Percentiles rank a stretch among this genome's conserved stretches.
Conservation (phyloP, 768 basidiomycete species). For the Cystofilobasidium ferigula region DNA sequence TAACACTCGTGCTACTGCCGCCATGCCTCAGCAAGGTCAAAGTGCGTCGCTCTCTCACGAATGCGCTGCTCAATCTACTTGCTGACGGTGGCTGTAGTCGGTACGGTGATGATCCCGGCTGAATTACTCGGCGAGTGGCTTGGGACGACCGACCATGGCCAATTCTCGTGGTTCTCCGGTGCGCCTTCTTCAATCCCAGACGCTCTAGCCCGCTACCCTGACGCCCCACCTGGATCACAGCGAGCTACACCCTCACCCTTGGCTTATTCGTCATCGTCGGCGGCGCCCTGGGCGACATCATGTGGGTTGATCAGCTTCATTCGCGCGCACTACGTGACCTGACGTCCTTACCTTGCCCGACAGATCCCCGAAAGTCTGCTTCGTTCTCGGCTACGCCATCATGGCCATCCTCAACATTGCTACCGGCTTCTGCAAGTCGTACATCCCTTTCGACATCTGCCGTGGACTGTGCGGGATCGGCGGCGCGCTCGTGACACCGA, state of each 20-base stretch:
- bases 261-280: conserved; percentile 4
- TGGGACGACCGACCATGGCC: neutral
- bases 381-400: conserved; percentile 1
- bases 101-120: neutral
- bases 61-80: too few species aligned
- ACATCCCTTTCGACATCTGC: neutral
- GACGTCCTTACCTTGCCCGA: neutral
- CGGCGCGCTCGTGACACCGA: conserved; percentile 3
- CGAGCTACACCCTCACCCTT: conserved; percentile 7
- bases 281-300: neutral
- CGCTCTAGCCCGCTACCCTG: neutral
- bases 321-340: too few species aligned
- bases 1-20: too few species aligned
- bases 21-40: conserved; percentile 1
- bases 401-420: conserved; percentile 1
- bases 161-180: neutral
- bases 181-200: neutral
- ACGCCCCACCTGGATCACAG: neutral
- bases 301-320: neutral
- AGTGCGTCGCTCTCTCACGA: too few species aligned
- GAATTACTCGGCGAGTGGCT: neutral
- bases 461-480: conserved; percentile 1
- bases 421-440: neutral
- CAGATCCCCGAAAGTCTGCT: neutral
- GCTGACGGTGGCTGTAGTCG: too few species aligned